Percentiles rank a stretch among this genome's conserved stretches.
phyloP scores from a whole-genome alignment of 768 basidiomycete species.

The Postia placenta region DNA sequence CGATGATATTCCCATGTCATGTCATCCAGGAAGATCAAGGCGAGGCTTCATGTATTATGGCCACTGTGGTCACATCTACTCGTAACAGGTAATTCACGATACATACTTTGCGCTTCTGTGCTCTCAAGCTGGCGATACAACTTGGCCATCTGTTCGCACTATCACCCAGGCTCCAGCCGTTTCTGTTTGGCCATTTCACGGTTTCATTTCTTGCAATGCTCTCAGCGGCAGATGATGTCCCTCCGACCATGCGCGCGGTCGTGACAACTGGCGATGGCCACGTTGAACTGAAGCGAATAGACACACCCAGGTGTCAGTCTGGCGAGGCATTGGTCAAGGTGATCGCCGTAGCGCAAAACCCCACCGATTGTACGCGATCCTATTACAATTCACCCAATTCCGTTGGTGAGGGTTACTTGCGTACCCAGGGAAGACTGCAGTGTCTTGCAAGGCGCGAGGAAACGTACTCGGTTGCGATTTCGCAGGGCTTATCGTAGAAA shows the following conservation, averaged over 20 bases:
- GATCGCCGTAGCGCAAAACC: constrained; percentile 1
- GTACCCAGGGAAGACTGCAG: constrained; percentile 2
- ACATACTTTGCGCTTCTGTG: too few relatives aligned
- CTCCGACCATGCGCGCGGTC: constrained; percentile 1
- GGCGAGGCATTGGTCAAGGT: constrained; percentile 6
- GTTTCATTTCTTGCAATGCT: too few relatives aligned
- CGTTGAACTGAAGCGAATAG: neutral
- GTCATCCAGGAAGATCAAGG: too few relatives aligned
- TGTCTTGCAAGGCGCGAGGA: neutral
- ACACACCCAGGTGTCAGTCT: neutral
- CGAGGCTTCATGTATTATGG: too few relatives aligned
- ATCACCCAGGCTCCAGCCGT: too few relatives aligned
- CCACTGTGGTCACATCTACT: too few relatives aligned
- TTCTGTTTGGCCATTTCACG: too few relatives aligned
- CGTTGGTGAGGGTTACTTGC: too few relatives aligned
- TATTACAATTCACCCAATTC: neutral
- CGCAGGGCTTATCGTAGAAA: constrained; percentile 6
- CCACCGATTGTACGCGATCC: constrained; percentile 3
- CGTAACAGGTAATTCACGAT: too few relatives aligned
- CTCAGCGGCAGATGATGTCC: neutral
- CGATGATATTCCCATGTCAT: too few relatives aligned
- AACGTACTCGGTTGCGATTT: constrained; percentile 8
- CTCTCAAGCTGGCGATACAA: too few relatives aligned
- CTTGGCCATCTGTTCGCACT: too few relatives aligned
- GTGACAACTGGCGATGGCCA: constrained; percentile 1